Base-by-base conservation (phyloP, 352 stramenopile species). In the Phytophthora sojae region DNA sequence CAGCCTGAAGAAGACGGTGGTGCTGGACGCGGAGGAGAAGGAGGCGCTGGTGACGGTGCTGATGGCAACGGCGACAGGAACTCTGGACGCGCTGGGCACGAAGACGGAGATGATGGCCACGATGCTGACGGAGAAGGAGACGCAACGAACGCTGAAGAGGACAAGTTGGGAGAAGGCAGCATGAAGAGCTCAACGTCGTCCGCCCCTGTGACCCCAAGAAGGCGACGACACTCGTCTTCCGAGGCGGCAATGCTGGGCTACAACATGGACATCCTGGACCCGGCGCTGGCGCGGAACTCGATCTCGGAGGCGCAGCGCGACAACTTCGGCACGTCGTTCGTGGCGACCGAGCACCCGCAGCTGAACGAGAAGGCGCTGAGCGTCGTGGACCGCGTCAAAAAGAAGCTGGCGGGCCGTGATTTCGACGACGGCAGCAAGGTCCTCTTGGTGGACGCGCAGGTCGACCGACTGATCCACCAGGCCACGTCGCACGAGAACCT, bases 401-500 rank as follows among this genome's bases (percentile, higher is more conserved):
- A 99, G 76, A 99, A 99, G 74, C 86, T 99, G 29, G 97, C 92
- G 2, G 98, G 98, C 9, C 97, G 96, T 4, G 98, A 99, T 75
- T 99, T 99, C 76, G 88, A 96, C 65, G 80, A 95, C 60, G 89
- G 87, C 58, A 75, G 79, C n/a, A 88, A 91, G 50, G 79, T 94
- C 52, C 81, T 96, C 15, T 92, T 75, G 3, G 88, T 96, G 37
- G 82, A 93, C 35, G 87, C 86, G 19, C 98, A 99, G 82, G 98
- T 99, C 0, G 96, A 99, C 72, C 89, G 96, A 3, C 88, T 99
- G 57, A 99, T 99, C 79, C 81, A 97, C 52, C 97, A 99, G 77
- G 98, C 98, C 45, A 99, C 98, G 1, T 99, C 95, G 11, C 97
- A 98, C 64, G 97, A 99, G 73, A 99, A 99, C 86, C 82, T 99